These are phyloP conservation scores for Aspergillus sp. DNA, from an alignment of 2,329 filamentous ascomycete species.

Conservation along the genomic window DNA sequence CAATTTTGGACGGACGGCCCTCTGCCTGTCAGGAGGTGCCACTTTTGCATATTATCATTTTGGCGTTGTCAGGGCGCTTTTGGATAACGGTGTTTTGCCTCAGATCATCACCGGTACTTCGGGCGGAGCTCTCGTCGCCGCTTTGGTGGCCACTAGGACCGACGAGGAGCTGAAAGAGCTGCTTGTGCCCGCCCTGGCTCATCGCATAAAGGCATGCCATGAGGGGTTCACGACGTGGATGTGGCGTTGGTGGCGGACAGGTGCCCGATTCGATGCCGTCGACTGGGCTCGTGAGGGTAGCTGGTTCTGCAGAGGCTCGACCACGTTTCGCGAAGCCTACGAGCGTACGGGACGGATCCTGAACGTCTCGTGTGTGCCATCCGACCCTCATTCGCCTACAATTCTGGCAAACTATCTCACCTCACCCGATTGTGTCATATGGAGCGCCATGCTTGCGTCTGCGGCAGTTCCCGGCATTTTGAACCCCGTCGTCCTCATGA, in stretches of 20 bases:
- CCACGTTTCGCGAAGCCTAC: conserved; percentile 94
- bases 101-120: conserved; percentile 97
- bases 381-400: conserved; percentile 87
- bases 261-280: conserved; percentile 88
- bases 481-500: conserved; percentile 92
- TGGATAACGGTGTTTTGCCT: conserved; percentile 82
- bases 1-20: conserved; percentile 87
- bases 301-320: conserved; percentile 89
- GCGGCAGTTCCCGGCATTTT: conserved; percentile 94
- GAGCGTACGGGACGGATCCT: conserved; percentile 89
- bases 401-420: conserved; percentile 96
- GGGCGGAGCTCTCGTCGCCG: conserved; percentile 86
- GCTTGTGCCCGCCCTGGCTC: conserved; percentile 81
- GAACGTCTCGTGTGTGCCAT: conserved; percentile 93
- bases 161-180: conserved; percentile 85
- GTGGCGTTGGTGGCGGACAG: conserved; percentile 84
- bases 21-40: conserved; percentile 90
- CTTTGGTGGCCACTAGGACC: conserved; percentile 81
- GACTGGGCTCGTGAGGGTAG: conserved; percentile 83
- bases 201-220: conserved; percentile 79
- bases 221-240: conserved; percentile 76
- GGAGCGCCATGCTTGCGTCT: conserved; percentile 92
- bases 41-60: conserved; percentile 97
- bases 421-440: conserved; percentile 94
- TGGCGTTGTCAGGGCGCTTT: conserved; percentile 82